These are phyloP conservation scores for Salix udensis DNA, from an alignment of 345 rosid species.

Conservation along the genomic window DNA sequence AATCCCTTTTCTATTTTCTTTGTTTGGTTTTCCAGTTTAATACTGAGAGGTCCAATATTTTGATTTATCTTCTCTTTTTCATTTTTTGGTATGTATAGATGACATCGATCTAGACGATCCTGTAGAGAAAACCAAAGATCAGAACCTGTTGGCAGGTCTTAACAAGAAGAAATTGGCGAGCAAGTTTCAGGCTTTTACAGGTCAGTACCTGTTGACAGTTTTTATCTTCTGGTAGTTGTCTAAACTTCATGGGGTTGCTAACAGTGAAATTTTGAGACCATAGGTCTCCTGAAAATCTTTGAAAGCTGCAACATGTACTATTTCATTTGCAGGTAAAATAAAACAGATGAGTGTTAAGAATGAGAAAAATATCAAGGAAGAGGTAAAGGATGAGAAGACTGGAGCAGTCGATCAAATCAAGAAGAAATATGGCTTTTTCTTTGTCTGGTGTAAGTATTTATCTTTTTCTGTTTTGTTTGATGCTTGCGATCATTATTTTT, in stretches of 20 bases:
- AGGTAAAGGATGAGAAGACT: slow-evolving; percentile 48
- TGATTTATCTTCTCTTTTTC: neutral
- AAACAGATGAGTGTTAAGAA: slow-evolving; percentile 66
- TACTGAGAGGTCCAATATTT: neutral
- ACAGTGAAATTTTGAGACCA: too few species aligned
- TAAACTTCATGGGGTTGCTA: too few species aligned
- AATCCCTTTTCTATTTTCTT: neutral
- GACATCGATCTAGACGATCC: slow-evolving; percentile 68
- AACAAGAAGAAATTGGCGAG: slow-evolving; percentile 71
- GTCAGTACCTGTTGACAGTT: slow-evolving; percentile 34
- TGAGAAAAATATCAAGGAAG: slow-evolving; percentile 55
- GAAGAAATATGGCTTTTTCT: slow-evolving; percentile 84
- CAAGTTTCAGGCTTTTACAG: slow-evolving; percentile 63
- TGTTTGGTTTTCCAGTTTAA: neutral
- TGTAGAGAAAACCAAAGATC: slow-evolving; percentile 61
- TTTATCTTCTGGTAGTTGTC: too few species aligned
- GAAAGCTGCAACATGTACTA: neutral
- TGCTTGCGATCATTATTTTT: too few species aligned
- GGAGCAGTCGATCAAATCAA: slow-evolving; percentile 71
- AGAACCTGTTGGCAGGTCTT: slow-evolving; percentile 53
- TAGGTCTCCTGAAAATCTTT: too few species aligned
- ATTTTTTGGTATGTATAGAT: slow-evolving; percentile 39
- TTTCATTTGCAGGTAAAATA: slow-evolving; percentile 48
- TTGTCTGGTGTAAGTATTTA: slow-evolving; percentile 50
- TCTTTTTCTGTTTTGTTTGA: neutral